phyloP scores from a whole-genome alignment of 2,329 filamentous ascomycete species.

The Aphanocladium album region DNA sequence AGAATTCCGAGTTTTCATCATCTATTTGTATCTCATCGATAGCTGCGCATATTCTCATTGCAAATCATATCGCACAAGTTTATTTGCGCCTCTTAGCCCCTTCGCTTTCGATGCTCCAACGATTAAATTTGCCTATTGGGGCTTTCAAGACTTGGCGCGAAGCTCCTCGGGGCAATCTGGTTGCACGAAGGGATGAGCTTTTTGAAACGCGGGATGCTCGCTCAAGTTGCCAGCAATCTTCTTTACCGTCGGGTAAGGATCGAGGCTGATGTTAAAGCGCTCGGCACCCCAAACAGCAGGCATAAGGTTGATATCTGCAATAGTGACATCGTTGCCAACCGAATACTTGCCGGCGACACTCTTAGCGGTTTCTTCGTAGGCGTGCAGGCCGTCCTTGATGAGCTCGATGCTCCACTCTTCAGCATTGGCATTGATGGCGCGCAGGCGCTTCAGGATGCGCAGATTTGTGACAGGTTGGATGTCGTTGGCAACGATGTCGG shows the following conservation, averaged over 20 bases:
- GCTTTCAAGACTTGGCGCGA: conserved; percentile 10
- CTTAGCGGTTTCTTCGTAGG: conserved; percentile 45
- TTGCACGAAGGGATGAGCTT: conserved; percentile 50
- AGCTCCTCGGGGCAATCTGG: conserved; percentile 39
- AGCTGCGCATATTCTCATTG: background rate
- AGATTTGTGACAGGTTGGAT: conserved; percentile 58
- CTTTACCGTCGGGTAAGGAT: conserved; percentile 41
- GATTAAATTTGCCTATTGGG: background rate
- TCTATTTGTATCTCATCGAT: background rate
- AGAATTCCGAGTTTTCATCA: background rate
- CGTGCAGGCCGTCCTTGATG: conserved; percentile 47
- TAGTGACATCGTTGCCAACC: conserved; percentile 48
- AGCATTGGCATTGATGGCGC: conserved; percentile 36
- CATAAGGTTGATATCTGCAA: conserved; percentile 55
- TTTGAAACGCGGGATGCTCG: conserved; percentile 44
- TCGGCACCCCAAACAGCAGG: conserved; percentile 55
- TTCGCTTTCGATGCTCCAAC: too few species aligned
- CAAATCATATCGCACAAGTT: background rate
- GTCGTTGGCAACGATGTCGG: conserved; percentile 50
- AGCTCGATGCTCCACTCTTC: conserved; percentile 47
- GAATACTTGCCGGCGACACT: conserved; percentile 45
- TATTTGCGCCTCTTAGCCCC: background rate
- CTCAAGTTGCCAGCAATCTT: conserved; percentile 42
- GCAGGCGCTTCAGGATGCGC: conserved; percentile 45
- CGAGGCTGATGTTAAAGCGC: conserved; percentile 49